Evolutionary conservation across 2,329 filamentous ascomycete genomes (phyloP).

Genomic region (Talaromyces piceae): DNA sequence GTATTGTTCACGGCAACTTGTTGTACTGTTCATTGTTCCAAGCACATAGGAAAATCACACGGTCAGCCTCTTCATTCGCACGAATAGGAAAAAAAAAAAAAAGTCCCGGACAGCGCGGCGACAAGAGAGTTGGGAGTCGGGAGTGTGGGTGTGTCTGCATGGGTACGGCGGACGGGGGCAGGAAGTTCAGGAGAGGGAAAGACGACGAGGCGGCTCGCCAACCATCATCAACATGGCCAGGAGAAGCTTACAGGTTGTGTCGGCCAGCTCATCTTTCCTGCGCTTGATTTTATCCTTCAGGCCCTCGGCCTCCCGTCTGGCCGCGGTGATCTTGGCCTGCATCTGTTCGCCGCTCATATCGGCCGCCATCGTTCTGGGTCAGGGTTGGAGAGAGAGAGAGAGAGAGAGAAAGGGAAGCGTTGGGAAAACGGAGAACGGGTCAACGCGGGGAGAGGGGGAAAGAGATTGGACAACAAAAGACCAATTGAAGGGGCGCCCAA

Average conservation of each 20-base stretch:
- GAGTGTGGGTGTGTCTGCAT: not conserved
- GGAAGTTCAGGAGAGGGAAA: not conserved
- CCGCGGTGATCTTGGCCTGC: slow-evolving; percentile 87
- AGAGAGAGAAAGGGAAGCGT: no score
- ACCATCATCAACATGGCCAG: not conserved
- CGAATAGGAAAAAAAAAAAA: no score
- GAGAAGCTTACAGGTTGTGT: slow-evolving; percentile 71
- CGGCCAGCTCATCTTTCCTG: slow-evolving; percentile 99
- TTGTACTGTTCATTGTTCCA: slow-evolving; percentile 78
- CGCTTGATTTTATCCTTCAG: slow-evolving; percentile 98
- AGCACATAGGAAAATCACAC: no score
- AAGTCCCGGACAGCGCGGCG: not conserved
- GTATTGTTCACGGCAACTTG: slow-evolving; percentile 88
- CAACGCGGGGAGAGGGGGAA: slow-evolving; percentile 11
- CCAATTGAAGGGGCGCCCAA: not conserved
- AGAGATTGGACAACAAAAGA: slow-evolving; percentile 9
- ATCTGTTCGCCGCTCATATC: slow-evolving; percentile 54
- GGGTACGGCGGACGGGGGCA: no score
- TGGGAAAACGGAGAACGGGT: slow-evolving; percentile 9
- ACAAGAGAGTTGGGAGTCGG: not conserved
- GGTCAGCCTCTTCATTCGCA: no score
- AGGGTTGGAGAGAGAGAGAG: slow-evolving; percentile 14
- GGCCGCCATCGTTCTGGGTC: slow-evolving; percentile 32
- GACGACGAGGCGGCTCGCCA: not conserved
- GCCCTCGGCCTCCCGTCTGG: slow-evolving; percentile 93